Conservation (phyloP, 176 grass and related monocot species). For the Cenchrus purpureus region DNA sequence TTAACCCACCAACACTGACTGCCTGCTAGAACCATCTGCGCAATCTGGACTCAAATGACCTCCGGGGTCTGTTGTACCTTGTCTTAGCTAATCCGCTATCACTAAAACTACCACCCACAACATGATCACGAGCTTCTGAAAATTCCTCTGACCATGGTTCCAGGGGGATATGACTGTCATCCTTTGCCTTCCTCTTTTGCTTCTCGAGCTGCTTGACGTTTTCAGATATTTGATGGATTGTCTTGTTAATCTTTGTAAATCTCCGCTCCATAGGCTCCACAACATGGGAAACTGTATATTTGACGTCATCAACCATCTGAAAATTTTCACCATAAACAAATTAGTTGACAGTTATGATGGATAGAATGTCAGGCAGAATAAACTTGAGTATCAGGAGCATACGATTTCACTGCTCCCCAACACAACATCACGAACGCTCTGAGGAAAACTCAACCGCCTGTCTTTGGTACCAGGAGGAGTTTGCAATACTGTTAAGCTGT, state of each 20-base stretch:
- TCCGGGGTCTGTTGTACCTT: constrained; percentile 45
- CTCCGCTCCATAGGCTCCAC: constrained; percentile 87
- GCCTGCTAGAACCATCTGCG: constrained; percentile 58
- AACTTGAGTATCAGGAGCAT: constrained; percentile 42
- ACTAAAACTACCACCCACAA: constrained; percentile 75
- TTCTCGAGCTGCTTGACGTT: constrained; percentile 89
- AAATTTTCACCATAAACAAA: constrained; percentile 22
- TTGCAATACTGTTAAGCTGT: constrained; percentile 65
- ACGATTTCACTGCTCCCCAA: constrained; percentile 96
- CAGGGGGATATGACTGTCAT: constrained; percentile 85
- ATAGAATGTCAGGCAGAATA: constrained; percentile 14
- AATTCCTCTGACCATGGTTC: constrained; percentile 80
- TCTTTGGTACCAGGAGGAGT: constrained; percentile 57
- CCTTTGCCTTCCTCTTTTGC: constrained; percentile 87
- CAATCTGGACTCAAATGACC: constrained; percentile 53
- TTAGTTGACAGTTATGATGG: neutral
- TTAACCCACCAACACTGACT: constrained; percentile 3
- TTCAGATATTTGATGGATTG: constrained; percentile 86
- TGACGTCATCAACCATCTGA: constrained; percentile 99
- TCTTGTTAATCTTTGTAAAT: constrained; percentile 79
- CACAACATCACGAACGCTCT: constrained; percentile 90
- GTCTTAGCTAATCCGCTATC: constrained; percentile 76
- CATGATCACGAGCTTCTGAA: constrained; percentile 64
- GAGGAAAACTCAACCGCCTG: constrained; percentile 75
- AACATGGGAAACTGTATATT: constrained; percentile 92